A percentile compares a stretch with the other conserved stretches of the same genome.
These are phyloP conservation scores for Picochlorum sp. DNA, from an alignment of 139 green algal genomes.

Conservation along the genomic window DNA sequence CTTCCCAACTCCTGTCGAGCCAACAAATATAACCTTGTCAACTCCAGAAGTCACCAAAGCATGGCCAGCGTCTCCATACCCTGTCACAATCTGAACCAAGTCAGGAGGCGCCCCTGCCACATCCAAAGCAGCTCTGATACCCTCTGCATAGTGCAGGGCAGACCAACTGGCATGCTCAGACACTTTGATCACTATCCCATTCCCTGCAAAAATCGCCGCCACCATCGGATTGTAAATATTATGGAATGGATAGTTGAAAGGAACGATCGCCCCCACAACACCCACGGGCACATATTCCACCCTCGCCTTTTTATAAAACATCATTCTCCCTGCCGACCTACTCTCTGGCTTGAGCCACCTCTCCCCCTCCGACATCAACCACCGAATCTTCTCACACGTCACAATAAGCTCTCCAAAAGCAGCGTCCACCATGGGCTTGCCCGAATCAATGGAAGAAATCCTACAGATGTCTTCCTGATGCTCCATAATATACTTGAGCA, in stretches of 20 bases:
- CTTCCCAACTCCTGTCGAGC: slow-evolving; percentile 54
- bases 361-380: slow-evolving; percentile 82
- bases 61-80: slow-evolving; percentile 80
- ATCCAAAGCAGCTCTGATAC: slow-evolving; percentile 75
- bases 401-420: slow-evolving; percentile 91
- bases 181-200: slow-evolving; percentile 93
- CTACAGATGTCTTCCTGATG: slow-evolving; percentile 90
- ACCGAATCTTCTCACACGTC: slow-evolving; percentile 95
- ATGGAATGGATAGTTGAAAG: slow-evolving; percentile 99
- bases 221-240: slow-evolving; percentile 97
- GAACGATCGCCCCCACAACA: slow-evolving; percentile 95
- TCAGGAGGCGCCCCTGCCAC: slow-evolving; percentile 69
- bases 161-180: slow-evolving; percentile 89
- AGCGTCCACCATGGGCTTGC: slow-evolving; percentile 91
- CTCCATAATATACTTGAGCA: slow-evolving; percentile 85
- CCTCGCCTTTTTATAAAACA: slow-evolving; percentile 88
- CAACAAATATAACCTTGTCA: slow-evolving; percentile 91
- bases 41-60: slow-evolving; percentile 77
- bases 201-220: slow-evolving; percentile 86
- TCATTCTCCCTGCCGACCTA: slow-evolving; percentile 75
- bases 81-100: slow-evolving; percentile 90
- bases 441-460: slow-evolving; percentile 81
- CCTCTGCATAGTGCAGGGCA: slow-evolving; percentile 61
- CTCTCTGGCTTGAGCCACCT: slow-evolving; percentile 67
- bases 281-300: slow-evolving; percentile 90